These are phyloP conservation scores for Thelephora terrestris DNA, from an alignment of 1,284 basidiomycete species.

Conservation along the genomic window DNA sequence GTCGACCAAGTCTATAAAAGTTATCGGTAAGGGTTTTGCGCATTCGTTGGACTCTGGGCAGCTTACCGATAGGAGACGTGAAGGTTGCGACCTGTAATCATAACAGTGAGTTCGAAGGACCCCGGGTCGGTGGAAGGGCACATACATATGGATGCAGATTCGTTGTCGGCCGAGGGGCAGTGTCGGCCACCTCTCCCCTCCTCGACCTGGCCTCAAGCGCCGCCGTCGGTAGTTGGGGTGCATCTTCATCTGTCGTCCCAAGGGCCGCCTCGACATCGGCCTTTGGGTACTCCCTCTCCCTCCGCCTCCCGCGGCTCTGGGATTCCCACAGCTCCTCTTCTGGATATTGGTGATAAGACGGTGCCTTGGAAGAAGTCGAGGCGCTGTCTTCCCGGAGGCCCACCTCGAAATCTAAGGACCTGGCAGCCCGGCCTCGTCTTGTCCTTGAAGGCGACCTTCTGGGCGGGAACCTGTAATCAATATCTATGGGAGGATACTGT, in stretches of 20 bases:
- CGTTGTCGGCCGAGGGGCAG: slow-evolving; percentile 10
- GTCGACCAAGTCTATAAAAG: neutral
- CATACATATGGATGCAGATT: slow-evolving; percentile 25
- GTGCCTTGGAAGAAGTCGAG: too few relatives aligned
- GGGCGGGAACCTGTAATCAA: neutral
- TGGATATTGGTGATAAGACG: too few relatives aligned
- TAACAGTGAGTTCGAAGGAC: neutral
- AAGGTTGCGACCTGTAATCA: slow-evolving; percentile 17
- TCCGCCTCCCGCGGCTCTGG: neutral
- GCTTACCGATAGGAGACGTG: slow-evolving; percentile 24
- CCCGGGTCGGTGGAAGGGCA: neutral
- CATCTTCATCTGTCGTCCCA: neutral
- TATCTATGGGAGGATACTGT: neutral
- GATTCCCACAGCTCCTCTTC: too few relatives aligned
- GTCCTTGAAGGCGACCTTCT: neutral
- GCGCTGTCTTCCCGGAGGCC: neutral
- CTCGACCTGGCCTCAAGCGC: slow-evolving; percentile 1
- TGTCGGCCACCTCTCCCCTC: slow-evolving; percentile 2
- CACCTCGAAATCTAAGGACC: slow-evolving; percentile 1
- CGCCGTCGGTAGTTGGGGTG: slow-evolving; percentile 1
- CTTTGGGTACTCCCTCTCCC: neutral
- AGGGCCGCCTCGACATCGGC: neutral
- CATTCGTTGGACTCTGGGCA: neutral
- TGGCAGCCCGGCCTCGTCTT: neutral
- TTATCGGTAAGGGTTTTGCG: neutral